phyloP scores from a whole-genome alignment of 2,329 filamentous ascomycete genomes.

The Didymosphaeria variabile region DNA sequence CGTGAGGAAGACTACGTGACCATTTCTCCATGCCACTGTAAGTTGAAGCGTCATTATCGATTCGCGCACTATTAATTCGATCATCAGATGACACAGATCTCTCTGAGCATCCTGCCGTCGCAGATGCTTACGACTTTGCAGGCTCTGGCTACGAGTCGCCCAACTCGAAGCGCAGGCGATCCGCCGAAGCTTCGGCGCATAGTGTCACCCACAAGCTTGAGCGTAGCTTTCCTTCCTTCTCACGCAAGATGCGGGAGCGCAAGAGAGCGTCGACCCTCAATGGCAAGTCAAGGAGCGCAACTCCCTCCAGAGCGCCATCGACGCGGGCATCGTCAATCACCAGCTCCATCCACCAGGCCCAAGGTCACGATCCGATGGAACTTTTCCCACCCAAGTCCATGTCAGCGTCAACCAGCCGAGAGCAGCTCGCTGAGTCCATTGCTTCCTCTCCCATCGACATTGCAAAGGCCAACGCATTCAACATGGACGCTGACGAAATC shows the following conservation, averaged over 20 bases:
- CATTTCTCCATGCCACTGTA: conserved; percentile 73
- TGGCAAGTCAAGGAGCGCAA: conserved; percentile 51
- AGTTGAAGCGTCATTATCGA: conserved; percentile 50
- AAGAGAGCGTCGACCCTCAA: conserved; percentile 48
- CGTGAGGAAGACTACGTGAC: conserved; percentile 68
- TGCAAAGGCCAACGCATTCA: conserved; percentile 55
- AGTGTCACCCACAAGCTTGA: conserved; percentile 72
- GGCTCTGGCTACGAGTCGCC: conserved; percentile 67
- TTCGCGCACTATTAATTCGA: conserved; percentile 31
- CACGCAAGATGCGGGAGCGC: conserved; percentile 63
- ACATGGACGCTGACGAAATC: conserved; percentile 57
- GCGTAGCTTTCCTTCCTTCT: conserved; percentile 65
- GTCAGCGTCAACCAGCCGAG: conserved; percentile 38
- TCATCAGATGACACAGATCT: conserved; percentile 66
- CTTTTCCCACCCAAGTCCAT: conserved; percentile 35
- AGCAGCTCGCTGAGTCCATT: conserved; percentile 44
- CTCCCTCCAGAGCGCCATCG: conserved; percentile 67
- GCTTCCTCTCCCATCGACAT: conserved; percentile 47
- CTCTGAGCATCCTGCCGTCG: conserved; percentile 56
- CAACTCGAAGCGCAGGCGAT: conserved; percentile 65
- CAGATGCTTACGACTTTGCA: conserved; percentile 68
- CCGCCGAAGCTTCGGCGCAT: conserved; percentile 67
- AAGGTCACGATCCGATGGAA: conserved; percentile 49
- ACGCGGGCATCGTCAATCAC: conserved; percentile 83
- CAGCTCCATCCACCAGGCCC: conserved; percentile 60